phyloP scores from a whole-genome alignment of 345 rosid genomes.

The Boechera stricta region DNA sequence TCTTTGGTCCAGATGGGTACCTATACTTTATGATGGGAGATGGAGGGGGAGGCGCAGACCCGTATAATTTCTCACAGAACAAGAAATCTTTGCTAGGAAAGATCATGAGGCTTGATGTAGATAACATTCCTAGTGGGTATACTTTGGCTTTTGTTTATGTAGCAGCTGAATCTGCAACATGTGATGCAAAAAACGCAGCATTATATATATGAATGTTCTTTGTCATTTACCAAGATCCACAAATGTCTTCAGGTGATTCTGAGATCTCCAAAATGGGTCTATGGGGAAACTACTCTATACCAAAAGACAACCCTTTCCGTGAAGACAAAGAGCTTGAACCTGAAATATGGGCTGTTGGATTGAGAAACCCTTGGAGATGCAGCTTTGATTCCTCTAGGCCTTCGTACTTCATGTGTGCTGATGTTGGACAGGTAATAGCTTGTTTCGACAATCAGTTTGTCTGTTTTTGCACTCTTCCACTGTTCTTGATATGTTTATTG shows the following conservation, averaged over 20 bases:
- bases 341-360: constrained; percentile 69
- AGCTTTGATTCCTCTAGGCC: constrained; percentile 70
- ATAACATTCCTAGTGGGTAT: constrained; percentile 71
- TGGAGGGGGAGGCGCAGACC: constrained; percentile 80
- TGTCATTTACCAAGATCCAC: constrained; percentile 15
- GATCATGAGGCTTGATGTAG: constrained; percentile 92
- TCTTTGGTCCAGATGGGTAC: constrained; percentile 95
- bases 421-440: constrained; percentile 52
- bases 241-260: constrained; percentile 45
- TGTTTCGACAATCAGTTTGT: constrained; percentile 14
- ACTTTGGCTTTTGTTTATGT: constrained; percentile 6
- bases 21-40: constrained; percentile 95
- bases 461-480: constrained; percentile 6
- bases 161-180: background rate
- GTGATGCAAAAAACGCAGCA: background rate
- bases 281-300: constrained; percentile 79
- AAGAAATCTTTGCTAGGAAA: constrained; percentile 96
- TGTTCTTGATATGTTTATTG: constrained; percentile 8
- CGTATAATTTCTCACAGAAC: constrained; percentile 85
- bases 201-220: background rate
- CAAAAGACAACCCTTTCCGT: constrained; percentile 65
- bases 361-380: constrained; percentile 74
- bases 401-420: constrained; percentile 61
- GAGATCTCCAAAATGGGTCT: constrained; percentile 47
- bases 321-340: constrained; percentile 59